Conservation (phyloP, 345 rosid genomes). For the Cochlearia excelsa region DNA sequence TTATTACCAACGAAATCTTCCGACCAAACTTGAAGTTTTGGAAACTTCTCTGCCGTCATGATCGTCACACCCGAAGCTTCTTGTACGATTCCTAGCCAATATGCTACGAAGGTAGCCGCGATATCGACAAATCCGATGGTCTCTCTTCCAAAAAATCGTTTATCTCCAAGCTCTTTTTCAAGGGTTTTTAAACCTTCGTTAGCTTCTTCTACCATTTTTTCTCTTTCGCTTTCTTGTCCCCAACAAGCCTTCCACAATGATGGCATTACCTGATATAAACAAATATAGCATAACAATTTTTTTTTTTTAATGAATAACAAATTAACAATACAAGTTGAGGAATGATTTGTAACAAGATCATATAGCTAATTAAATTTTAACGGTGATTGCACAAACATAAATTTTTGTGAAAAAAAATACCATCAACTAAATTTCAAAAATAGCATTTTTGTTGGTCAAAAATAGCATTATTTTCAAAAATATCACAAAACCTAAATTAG, state of each 20-base stretch:
- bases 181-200: constrained; percentile 37
- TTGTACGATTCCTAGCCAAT: constrained; percentile 41
- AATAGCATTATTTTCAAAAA: no score
- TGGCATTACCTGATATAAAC: constrained; percentile 30
- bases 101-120: constrained; percentile 39
- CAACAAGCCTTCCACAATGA: constrained; percentile 39
- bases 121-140: constrained; percentile 58
- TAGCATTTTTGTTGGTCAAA: no score
- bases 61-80: constrained; percentile 43
- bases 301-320: not conserved
- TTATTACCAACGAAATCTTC: constrained; percentile 30
- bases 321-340: not conserved
- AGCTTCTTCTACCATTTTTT: constrained; percentile 41
- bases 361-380: no score
- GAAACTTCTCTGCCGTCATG: constrained; percentile 49
- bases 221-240: constrained; percentile 34
- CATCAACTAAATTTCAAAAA: no score
- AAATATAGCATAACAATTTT: no score
- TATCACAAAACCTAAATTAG: no score
- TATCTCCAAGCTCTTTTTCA: constrained; percentile 51
- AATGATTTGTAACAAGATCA: not conserved
- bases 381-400: no score
- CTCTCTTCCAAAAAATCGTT: constrained; percentile 62
- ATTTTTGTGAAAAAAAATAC: no score
- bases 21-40: constrained; percentile 42